These are phyloP conservation scores for Ottelia alismoides DNA, from an alignment of 106 monocot species.

Conservation along the genomic window DNA sequence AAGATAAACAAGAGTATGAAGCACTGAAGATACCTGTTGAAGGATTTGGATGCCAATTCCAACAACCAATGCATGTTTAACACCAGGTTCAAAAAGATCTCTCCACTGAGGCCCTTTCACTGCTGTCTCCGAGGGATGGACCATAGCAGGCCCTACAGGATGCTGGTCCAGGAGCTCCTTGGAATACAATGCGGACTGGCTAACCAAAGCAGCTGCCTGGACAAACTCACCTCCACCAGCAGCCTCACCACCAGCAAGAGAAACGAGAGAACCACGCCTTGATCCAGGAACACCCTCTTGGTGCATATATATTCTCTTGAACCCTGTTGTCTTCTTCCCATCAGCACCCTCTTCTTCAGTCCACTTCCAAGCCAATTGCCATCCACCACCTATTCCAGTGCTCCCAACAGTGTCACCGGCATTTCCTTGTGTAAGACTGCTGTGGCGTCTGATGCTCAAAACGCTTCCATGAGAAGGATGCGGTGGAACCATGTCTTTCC, in stretches of 20 bases:
- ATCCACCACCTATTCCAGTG: conserved; percentile 19
- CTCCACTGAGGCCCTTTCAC: conserved; percentile 11
- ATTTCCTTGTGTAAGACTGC: conserved; percentile 30
- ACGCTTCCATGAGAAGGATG: conserved; percentile 23
- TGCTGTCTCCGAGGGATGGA: conserved; percentile 7
- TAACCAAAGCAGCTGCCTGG: conserved; percentile 21
- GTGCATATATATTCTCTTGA: conserved; percentile 25
- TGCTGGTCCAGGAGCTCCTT: conserved; percentile 8
- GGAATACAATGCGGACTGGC: conserved; percentile 20
- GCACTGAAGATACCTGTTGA: conserved; percentile 29
- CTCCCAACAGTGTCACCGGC: conserved; percentile 5
- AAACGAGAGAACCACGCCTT: conserved; percentile 16
- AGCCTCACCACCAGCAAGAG: conserved; percentile 12
- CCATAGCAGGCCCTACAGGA: conserved; percentile 11
- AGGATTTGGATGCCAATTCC: conserved; percentile 19
- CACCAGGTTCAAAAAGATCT: conserved; percentile 21
- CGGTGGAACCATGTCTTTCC: conserved; percentile 22
- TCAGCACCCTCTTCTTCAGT: conserved; percentile 12
- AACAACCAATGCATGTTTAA: conserved; percentile 20
- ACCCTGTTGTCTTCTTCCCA: conserved; percentile 6
- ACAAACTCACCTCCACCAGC: conserved; percentile 14
- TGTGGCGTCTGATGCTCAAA: conserved; percentile 33
- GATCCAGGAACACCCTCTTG: conserved; percentile 11
- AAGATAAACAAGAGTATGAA: too few relatives aligned
- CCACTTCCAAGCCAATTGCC: conserved; percentile 25